These are phyloP conservation scores for Aspergillus neotritici DNA, from an alignment of 2,329 filamentous ascomycete species.

Conservation along the genomic window DNA sequence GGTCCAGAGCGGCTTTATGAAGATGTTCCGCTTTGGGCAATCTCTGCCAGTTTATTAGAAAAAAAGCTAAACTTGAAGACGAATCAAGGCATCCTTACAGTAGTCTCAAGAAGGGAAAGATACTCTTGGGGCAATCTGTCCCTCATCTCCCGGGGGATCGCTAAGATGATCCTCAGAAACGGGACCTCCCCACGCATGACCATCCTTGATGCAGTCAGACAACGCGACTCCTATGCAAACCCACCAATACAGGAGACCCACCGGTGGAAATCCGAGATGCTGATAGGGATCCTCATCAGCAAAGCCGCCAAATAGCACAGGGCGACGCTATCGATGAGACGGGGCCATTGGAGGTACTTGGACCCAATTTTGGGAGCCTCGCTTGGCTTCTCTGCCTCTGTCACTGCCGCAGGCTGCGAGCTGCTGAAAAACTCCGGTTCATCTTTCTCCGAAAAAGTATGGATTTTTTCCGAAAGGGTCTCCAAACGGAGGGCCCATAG, in stretches of 20 bases:
- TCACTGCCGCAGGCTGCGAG: slow-evolving; percentile 50
- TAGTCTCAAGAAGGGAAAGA: slow-evolving; percentile 36
- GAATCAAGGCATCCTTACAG: slow-evolving; percentile 19
- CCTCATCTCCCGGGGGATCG: slow-evolving; percentile 41
- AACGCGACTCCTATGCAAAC: not conserved
- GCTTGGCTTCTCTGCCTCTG: slow-evolving; percentile 33
- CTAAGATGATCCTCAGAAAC: slow-evolving; percentile 58
- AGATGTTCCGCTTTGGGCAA: slow-evolving; percentile 52
- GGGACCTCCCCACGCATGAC: slow-evolving; percentile 65
- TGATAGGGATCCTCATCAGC: slow-evolving; percentile 69
- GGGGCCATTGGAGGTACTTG: slow-evolving; percentile 49
- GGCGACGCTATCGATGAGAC: slow-evolving; percentile 66
- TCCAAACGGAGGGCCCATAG: slow-evolving; percentile 75
- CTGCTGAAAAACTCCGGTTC: slow-evolving; percentile 49
- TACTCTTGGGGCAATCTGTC: slow-evolving; percentile 40
- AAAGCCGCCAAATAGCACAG: slow-evolving; percentile 75
- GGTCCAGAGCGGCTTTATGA: slow-evolving; percentile 57
- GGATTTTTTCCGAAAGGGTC: slow-evolving; percentile 46
- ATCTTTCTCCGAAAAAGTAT: slow-evolving; percentile 31
- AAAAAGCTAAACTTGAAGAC: not conserved
- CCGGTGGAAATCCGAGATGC: slow-evolving; percentile 62
- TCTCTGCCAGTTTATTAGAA: slow-evolving; percentile 16
- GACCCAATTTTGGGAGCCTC: slow-evolving; percentile 29
- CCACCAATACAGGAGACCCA: slow-evolving; percentile 15
- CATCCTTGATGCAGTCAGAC: slow-evolving; percentile 17